These are phyloP conservation scores for Sporothrix humicola DNA, from an alignment of 2,329 filamentous ascomycete species.

Conservation along the genomic window DNA sequence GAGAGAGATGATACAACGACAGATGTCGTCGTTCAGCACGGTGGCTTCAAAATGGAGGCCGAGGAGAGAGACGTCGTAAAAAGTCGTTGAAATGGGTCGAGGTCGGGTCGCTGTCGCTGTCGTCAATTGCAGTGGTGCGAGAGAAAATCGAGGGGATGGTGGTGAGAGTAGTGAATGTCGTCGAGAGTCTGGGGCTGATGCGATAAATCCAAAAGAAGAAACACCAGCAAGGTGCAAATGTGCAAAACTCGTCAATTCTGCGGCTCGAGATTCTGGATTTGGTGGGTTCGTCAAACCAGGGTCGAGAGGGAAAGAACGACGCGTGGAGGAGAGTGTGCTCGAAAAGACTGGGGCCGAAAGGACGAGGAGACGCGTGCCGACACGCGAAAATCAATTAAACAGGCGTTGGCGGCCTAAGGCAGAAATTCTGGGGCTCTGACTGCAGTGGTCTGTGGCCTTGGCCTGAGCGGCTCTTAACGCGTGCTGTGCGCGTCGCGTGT, in stretches of 20 bases:
- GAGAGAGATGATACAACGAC: background rate
- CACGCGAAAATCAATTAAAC: constrained; percentile 33
- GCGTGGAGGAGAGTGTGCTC: background rate
- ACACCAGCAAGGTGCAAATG: background rate
- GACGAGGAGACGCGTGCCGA: constrained; percentile 26
- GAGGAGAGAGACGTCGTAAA: background rate
- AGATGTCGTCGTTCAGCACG: background rate
- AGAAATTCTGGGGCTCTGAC: constrained; percentile 11
- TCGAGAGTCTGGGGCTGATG: background rate
- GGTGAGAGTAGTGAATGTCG: background rate
- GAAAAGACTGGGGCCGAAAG: background rate
- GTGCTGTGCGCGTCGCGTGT: constrained; percentile 22
- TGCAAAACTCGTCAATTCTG: background rate
- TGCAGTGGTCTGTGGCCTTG: background rate
- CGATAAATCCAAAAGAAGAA: background rate
- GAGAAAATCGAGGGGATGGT: background rate
- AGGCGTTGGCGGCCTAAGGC: constrained; percentile 18
- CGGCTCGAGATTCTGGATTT: background rate
- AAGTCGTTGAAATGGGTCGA: background rate
- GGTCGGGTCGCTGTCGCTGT: background rate
- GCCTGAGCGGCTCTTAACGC: background rate
- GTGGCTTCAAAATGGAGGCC: background rate
- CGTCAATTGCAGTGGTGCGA: background rate
- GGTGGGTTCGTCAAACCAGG: background rate
- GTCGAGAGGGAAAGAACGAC: background rate